Base-by-base conservation (phyloP, 2,329 filamentous ascomycete species). In the Nigrograna mackinnonii region DNA sequence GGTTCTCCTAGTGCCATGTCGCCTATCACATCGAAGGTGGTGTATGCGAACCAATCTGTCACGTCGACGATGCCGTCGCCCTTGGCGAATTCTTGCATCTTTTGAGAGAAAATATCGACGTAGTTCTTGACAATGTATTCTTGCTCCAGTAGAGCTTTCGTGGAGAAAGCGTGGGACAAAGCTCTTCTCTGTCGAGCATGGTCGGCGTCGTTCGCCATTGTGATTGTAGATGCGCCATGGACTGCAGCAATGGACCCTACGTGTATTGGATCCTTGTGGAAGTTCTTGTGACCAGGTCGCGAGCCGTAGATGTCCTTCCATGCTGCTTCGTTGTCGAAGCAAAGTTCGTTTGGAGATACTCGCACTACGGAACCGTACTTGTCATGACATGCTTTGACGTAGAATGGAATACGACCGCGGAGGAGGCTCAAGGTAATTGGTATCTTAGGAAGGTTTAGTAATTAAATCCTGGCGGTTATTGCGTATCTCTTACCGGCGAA, bases 111-210 rank as follows among this genome's bases (percentile, higher is more conserved):
- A 3, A 68, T 49, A 24, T 66, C 57, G 12, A 68, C 57, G 39
- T 71, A 68, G 3, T 43, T 38, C 24, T 62, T 49, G 36, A 74
- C 44, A 49, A 64, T 50, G 11, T 53, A 45, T 40, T 65, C 56
- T 39, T 69, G 66, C 35, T 58, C 52, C 5, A 56, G 53, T n/a
- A 71, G 36, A 0, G 64, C 65, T 37, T 60, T 58, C n/a, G 60
- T 54, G 3, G 63, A 65, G 45, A 70, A 70, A 5, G 60, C 61
- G 41, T 69, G 57, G 3, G 66, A 59, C 2, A 70, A 50, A 1
- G 64, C 44, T 22, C 52, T 21, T 19, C 54, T 37, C 20, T 55
- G 52, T 2, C 52, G 41, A 5, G 52, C 48, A 28, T 54, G 53
- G 31, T 52, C 47, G 1, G 39, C 24, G 18, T 56, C 48, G 35